Conservation (phyloP, 345 rosid genomes). For the Eucalyptus marginata region DNA sequence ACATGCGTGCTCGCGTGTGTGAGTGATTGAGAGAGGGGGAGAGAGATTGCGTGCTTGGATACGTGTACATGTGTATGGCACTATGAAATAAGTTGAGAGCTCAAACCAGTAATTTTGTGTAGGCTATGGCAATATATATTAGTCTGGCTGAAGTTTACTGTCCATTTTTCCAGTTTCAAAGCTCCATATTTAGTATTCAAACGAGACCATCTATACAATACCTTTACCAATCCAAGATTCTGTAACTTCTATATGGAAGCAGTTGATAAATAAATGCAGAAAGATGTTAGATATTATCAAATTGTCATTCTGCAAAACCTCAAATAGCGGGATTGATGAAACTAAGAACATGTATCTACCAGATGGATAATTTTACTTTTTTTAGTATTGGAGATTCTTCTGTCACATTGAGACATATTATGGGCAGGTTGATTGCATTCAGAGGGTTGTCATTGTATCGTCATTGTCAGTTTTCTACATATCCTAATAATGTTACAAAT, state of each 20-base stretch:
- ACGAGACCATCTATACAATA: neutral
- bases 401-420: neutral
- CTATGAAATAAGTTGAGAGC: neutral
- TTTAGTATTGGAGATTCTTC: neutral
- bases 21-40: neutral
- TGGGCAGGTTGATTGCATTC: neutral
- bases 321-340: neutral
- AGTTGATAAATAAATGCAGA: neutral
- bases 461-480: neutral
- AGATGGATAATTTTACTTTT: neutral
- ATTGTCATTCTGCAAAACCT: neutral
- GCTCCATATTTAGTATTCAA: neutral
- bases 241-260: neutral
- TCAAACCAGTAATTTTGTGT: neutral
- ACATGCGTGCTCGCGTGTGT: accelerated
- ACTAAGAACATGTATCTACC: neutral
- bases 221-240: neutral
- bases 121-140: neutral
- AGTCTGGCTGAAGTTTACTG: neutral
- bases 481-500: neutral
- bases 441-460: neutral
- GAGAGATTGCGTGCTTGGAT: neutral
- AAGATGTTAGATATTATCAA: neutral
- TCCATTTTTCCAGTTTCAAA: neutral
- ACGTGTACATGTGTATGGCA: neutral